These are phyloP conservation scores for Aciculosporium take DNA, from an alignment of 2,329 filamentous ascomycete species.

Conservation along the genomic window DNA sequence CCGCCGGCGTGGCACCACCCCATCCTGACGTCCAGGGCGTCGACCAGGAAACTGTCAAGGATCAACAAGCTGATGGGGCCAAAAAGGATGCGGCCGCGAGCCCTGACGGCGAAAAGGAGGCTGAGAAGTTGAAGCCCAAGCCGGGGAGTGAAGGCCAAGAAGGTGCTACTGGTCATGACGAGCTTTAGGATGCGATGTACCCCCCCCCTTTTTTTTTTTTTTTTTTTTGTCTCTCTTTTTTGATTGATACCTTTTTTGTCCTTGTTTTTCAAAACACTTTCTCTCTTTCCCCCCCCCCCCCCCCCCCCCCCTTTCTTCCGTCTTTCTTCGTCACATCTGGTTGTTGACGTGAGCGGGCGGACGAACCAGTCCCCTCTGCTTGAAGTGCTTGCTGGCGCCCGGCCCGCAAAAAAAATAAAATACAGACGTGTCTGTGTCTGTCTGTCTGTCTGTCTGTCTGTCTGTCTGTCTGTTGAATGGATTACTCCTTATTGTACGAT, in stretches of 20 bases:
- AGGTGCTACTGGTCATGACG: slow-evolving; percentile 32
- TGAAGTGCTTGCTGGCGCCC: no score
- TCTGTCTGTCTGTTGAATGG: no score
- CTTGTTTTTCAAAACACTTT: not conserved
- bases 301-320: no score
- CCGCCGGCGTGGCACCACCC: slow-evolving; percentile 36
- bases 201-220: not conserved
- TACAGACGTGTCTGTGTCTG: no score
- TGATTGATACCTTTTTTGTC: not conserved
- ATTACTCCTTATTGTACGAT: no score
- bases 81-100: slow-evolving; percentile 31
- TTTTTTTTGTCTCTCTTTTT: not conserved
- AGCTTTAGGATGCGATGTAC: slow-evolving; percentile 15
- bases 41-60: slow-evolving; percentile 41
- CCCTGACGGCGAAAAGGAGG: slow-evolving; percentile 45
- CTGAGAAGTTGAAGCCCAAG: slow-evolving; percentile 40
- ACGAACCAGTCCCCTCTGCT: no score
- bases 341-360: no score
- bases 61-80: slow-evolving; percentile 23
- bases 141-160: slow-evolving; percentile 50
- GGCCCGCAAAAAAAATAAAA: no score
- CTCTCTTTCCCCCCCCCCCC: no score
- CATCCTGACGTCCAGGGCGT: slow-evolving; percentile 48
- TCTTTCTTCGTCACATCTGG: no score
- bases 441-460: no score